These are phyloP conservation scores for Globisporangium recalcitrans DNA, from an alignment of 352 stramenopile genomes.

Conservation along the genomic window DNA sequence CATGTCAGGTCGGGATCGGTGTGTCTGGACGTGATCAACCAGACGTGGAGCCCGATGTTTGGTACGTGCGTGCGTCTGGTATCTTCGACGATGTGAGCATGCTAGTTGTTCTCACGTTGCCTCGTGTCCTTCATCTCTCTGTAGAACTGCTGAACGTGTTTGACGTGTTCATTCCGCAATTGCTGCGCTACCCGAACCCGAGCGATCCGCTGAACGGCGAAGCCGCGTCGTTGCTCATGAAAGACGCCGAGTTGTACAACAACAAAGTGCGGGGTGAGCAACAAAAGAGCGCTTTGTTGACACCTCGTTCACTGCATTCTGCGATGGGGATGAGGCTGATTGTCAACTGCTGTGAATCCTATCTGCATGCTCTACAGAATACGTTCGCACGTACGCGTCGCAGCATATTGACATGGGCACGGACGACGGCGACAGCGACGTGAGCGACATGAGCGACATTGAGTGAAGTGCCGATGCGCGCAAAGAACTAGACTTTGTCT, in stretches of 20 bases:
- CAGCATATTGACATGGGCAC: slow-evolving; percentile 70
- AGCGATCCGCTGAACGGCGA: slow-evolving; percentile 90
- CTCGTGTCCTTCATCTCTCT: slow-evolving; percentile 3
- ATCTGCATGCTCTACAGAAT: slow-evolving; percentile 62
- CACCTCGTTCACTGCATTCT: too few relatives aligned
- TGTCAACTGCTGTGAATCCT: too few relatives aligned
- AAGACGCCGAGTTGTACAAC: slow-evolving; percentile 84
- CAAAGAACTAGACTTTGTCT: slow-evolving; percentile 2
- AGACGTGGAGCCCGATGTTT: slow-evolving; percentile 94
- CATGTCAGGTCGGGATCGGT: slow-evolving; percentile 83
- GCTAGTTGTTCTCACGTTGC: background rate
- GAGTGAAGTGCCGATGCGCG: slow-evolving; percentile 15
- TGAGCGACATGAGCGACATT: slow-evolving; percentile 85
- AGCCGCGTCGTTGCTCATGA: slow-evolving; percentile 86
- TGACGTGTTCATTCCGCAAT: slow-evolving; percentile 91
- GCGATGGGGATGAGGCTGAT: too few relatives aligned
- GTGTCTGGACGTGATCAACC: slow-evolving; percentile 93
- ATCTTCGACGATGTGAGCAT: too few relatives aligned
- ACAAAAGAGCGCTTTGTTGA: too few relatives aligned
- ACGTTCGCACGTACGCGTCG: slow-evolving; percentile 74
- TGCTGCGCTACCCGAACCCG: slow-evolving; percentile 90
- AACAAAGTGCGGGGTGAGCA: slow-evolving; percentile 81
- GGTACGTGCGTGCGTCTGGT: slow-evolving; percentile 50
- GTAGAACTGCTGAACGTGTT: slow-evolving; percentile 92
- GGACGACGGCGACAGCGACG: slow-evolving; percentile 69